phyloP scores from a whole-genome alignment of 257 asterid genomes.

The Cynanchum wilfordii region DNA sequence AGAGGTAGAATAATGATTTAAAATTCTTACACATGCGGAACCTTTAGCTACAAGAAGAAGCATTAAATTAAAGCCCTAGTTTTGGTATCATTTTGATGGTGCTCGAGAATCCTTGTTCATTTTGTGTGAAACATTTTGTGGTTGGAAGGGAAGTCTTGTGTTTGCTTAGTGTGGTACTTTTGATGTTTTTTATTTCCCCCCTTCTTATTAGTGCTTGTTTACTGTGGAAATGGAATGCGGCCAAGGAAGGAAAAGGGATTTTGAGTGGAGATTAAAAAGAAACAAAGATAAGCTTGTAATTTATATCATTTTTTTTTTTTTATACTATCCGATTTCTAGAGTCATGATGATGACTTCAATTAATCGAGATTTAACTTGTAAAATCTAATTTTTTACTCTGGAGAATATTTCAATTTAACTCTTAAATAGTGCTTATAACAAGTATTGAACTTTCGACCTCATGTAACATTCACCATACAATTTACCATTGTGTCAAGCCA shows the following conservation, averaged over 20 bases:
- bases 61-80: not conserved
- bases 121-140: constrained; percentile 14
- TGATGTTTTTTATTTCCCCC: not conserved
- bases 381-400: too few species aligned
- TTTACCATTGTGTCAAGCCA: too few species aligned
- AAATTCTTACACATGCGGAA: constrained; percentile 11
- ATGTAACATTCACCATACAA: too few species aligned
- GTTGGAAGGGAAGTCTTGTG: constrained; percentile 13
- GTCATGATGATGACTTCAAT: too few species aligned
- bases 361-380: too few species aligned
- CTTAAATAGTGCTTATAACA: too few species aligned
- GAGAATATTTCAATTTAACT: too few species aligned
- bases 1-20: constrained; percentile 17
- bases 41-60: not conserved
- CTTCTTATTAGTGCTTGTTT: constrained; percentile 3
- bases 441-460: too few species aligned
- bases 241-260: not conserved
- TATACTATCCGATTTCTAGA: too few species aligned
- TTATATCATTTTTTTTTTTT: too few species aligned
- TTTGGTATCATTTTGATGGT: not conserved
- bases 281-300: too few species aligned
- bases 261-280: not conserved
- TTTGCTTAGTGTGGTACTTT: constrained; percentile 19
- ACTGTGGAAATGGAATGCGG: constrained; percentile 8
- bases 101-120: constrained; percentile 15